Conservation (phyloP, 352 stramenopile genomes). For the Globisporangium abappressorium region DNA sequence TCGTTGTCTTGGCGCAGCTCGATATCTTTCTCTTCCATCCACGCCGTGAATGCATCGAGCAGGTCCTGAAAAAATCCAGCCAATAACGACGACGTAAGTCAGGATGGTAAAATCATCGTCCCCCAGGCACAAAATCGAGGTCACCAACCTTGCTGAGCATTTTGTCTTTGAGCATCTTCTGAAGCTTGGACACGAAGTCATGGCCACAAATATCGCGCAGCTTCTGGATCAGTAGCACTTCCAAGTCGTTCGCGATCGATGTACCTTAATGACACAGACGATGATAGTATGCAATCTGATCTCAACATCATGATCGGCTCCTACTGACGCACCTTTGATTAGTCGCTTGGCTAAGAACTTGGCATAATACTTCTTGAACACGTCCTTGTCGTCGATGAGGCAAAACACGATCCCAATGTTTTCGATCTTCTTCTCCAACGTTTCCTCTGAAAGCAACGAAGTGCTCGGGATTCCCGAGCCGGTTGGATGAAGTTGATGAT, state of each 20-base stretch:
- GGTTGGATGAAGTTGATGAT: conserved; percentile 22
- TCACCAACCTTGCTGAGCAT: conserved; percentile 68
- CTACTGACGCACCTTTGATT: conserved; percentile 64
- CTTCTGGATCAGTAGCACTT: conserved; percentile 80
- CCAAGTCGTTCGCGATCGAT: conserved; percentile 71
- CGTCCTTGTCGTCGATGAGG: conserved; percentile 87
- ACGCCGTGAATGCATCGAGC: conserved; percentile 58
- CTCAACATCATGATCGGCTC: too few relatives aligned
- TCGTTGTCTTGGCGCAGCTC: conserved; percentile 35
- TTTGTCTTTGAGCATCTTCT: conserved; percentile 89
- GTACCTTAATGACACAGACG: conserved; percentile 28
- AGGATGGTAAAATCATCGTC: background rate
- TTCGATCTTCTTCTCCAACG: conserved; percentile 76
- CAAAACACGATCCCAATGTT: conserved; percentile 84
- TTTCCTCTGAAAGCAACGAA: conserved; percentile 44
- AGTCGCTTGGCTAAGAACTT: conserved; percentile 82
- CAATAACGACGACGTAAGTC: conserved; percentile 1
- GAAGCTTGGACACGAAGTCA: conserved; percentile 86
- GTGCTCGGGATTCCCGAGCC: conserved; percentile 27
- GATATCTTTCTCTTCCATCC: conserved; percentile 64
- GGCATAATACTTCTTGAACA: conserved; percentile 89
- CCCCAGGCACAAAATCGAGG: background rate
- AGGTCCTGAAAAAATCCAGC: conserved; percentile 42
- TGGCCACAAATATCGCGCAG: conserved; percentile 80
- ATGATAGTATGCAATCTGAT: background rate